phyloP scores from a whole-genome alignment of 2,329 filamentous ascomycete species.

The Podosphaera aphanis region DNA sequence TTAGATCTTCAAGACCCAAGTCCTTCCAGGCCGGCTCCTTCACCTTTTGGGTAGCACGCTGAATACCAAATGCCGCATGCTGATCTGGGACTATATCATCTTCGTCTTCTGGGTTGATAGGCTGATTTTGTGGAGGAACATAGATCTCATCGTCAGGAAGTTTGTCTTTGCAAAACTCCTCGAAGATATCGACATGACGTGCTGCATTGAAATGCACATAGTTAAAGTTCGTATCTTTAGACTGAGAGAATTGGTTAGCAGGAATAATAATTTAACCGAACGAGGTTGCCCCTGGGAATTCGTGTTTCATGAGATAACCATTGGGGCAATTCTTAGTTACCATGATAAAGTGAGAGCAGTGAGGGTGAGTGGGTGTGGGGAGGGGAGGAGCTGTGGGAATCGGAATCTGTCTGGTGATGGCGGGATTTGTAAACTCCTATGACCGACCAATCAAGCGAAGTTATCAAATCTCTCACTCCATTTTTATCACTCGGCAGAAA shows the following conservation, averaged over 20 bases:
- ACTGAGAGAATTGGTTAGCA: slow-evolving; percentile 6
- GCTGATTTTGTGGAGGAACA: slow-evolving; percentile 57
- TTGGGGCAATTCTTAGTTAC: too few relatives aligned
- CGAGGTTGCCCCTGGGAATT: background rate
- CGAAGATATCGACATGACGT: slow-evolving; percentile 55
- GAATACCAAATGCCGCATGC: slow-evolving; percentile 69
- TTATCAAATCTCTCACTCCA: too few relatives aligned
- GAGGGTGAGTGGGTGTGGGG: too few relatives aligned
- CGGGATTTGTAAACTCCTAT: too few relatives aligned
- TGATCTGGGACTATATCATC: slow-evolving; percentile 76
- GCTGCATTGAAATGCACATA: slow-evolving; percentile 52
- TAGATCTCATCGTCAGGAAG: slow-evolving; percentile 60
- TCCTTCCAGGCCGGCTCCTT: slow-evolving; percentile 60
- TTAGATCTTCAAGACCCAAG: slow-evolving; percentile 45
- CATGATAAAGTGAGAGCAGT: too few relatives aligned
- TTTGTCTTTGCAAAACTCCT: slow-evolving; percentile 49
- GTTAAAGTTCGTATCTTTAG: slow-evolving; percentile 51
- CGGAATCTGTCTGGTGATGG: too few relatives aligned
- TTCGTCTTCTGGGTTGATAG: slow-evolving; percentile 69
- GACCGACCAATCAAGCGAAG: too few relatives aligned
- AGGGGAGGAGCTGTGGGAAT: too few relatives aligned
- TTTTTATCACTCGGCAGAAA: too few relatives aligned
- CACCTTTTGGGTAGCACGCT: slow-evolving; percentile 49
- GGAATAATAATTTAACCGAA: background rate
- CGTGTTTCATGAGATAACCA: too few relatives aligned